Evolutionary conservation across 495 filamentous ascomycete genomes (phyloP), one percentile per base, ranked within the genome.

Genomic region (Podospora appendiculata): DNA sequence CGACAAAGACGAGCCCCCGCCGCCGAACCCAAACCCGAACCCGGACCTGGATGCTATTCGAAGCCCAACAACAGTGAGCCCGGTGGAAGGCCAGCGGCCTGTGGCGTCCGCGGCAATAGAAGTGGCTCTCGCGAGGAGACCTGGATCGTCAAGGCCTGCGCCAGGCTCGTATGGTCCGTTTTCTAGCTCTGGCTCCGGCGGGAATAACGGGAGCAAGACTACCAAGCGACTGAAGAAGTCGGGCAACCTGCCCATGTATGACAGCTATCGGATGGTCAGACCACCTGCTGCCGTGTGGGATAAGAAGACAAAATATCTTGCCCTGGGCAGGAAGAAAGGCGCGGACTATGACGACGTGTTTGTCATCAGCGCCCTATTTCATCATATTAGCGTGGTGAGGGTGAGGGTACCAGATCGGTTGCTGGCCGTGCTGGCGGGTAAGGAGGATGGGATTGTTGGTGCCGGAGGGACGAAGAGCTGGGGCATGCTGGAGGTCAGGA

Each of bases 281-380:
- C 83, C 82, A 7, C 84, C 86, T 0, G 65, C 77, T 1, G 70
- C 78, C 47, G 75, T 74, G 33, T 96, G 90, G 90, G 90, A 96
- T 68, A 82, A 80, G 58, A 85, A 85, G 57, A 79, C 85, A 55
- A 73, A 70, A 46, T 95, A 95, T 66, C 61, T 71, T 57, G 79
- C 84, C 38, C 84, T 95, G 61, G 90, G 90, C 4, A 83, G 80
- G 67, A 67, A 68, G 4, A 43, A 39, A 8, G 69, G 68, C 9
- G 60, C 48, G 3, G 65, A 58, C 19, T 76, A 70, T 56, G 74
- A 80, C 56, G 75, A 96, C 77, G 79, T 95, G 39, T 96, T 89
- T 68, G 79, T 96, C 60, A 59, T 95, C 45, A 90, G 86, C 44
- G 80, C 83, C 4, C 70, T 96, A 47, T 89, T 90, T 65, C 89